A percentile compares a stretch with the other conserved stretches of the same genome.
phyloP scores from a whole-genome alignment of 2,329 filamentous ascomycete genomes.

The Xylaria multiplex region DNA sequence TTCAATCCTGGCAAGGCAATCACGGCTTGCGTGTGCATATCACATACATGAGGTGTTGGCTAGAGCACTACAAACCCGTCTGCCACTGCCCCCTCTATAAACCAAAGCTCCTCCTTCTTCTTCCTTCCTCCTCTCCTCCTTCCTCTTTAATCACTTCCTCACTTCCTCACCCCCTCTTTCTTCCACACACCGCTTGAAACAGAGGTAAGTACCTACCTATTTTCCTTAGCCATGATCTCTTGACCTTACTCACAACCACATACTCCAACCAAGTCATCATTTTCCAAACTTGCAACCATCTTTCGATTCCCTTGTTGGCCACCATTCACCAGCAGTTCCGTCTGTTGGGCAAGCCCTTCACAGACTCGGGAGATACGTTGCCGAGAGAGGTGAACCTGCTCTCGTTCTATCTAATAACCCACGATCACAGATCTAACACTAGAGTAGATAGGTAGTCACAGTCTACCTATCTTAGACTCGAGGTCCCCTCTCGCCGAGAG shows the following conservation, averaged over 20 bases:
- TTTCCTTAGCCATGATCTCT: too few species aligned
- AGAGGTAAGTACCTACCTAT: too few species aligned
- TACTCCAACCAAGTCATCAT: neutral
- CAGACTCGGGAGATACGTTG: neutral
- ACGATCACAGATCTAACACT: neutral
- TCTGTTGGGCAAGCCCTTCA: too few species aligned
- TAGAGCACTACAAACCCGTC: neutral
- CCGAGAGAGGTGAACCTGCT: neutral
- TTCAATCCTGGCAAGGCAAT: neutral
- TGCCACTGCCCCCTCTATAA: neutral
- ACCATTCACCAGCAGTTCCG: neutral
- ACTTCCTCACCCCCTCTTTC: neutral
- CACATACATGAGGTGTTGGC: neutral
- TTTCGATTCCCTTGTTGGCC: slow-evolving; percentile 19
- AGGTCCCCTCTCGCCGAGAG: too few species aligned
- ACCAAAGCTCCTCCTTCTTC: neutral
- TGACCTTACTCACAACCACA: too few species aligned
- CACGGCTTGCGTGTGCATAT: neutral
- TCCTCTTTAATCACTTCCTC: neutral
- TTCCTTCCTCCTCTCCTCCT: neutral
- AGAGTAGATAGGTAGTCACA: too few species aligned
- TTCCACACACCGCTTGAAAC: neutral
- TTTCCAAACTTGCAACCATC: neutral
- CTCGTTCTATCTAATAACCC: neutral
- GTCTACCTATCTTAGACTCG: too few species aligned